Evolutionary conservation across 805 yeast species (phyloP).

Genomic region (Ogataea saltuana): DNA sequence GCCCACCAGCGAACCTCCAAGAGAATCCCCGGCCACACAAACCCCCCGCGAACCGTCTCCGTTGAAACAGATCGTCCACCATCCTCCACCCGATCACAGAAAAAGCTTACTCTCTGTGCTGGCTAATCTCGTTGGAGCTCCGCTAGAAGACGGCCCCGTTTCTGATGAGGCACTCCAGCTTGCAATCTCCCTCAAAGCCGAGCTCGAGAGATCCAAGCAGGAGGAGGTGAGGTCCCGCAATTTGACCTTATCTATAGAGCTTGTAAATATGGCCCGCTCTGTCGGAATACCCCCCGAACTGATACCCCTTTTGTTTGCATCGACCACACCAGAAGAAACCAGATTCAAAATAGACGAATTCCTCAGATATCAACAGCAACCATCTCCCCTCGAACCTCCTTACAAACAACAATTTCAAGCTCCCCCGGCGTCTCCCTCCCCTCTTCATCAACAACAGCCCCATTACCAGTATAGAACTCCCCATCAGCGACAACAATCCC

Average conservation of each 20-base stretch:
- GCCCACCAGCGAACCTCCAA: no score
- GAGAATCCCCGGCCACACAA: no score
- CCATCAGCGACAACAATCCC: conserved; percentile 12
- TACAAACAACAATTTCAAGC: not conserved
- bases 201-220: conserved; percentile 45
- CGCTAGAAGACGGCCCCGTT: conserved; percentile 33
- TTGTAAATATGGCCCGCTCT: conserved; percentile 34
- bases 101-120: conserved; percentile 6
- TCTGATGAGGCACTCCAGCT: conserved; percentile 39
- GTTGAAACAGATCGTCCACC: no score
- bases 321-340: conserved; percentile 17
- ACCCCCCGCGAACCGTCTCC: no score
- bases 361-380: conserved; percentile 6
- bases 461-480: conserved; percentile 9
- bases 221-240: conserved; percentile 38
- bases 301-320: conserved; percentile 29
- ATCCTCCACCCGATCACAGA: no score
- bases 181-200: conserved; percentile 39
- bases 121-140: conserved; percentile 16
- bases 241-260: conserved; percentile 37
- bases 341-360: conserved; percentile 16
- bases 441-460: conserved; percentile 1
- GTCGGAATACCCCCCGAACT: conserved; percentile 27
- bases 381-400: not conserved
- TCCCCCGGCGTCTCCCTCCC: conserved; percentile 4